A percentile compares a stretch with the other conserved stretches of the same genome.
Conservation (phyloP, 306 rosid genomes). For the Dicorynia guianensis region DNA sequence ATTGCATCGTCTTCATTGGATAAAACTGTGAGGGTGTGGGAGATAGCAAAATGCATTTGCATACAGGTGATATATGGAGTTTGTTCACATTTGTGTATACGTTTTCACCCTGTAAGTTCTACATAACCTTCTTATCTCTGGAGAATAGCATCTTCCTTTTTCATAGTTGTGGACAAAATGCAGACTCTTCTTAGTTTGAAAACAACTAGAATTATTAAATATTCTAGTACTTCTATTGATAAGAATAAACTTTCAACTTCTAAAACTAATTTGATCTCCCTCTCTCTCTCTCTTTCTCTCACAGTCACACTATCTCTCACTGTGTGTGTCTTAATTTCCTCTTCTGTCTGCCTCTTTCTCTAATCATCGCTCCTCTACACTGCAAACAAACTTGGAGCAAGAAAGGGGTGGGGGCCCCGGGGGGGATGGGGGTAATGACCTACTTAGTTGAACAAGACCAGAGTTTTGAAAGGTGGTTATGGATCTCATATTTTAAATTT, state of each 20-base stretch:
- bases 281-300: constrained; percentile 9
- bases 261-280: not conserved
- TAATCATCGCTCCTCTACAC: constrained; percentile 31
- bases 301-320: too few species aligned
- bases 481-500: constrained; percentile 10
- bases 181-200: constrained; percentile 12
- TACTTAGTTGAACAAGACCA: constrained; percentile 6
- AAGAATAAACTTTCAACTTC: constrained; percentile 23
- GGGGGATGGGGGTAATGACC: too few species aligned
- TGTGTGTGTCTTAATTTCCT: constrained; percentile 26
- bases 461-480: constrained; percentile 8
- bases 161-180: constrained; percentile 23
- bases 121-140: constrained; percentile 3
- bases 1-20: constrained; percentile 95
- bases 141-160: constrained; percentile 23
- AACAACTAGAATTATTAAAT: not conserved
- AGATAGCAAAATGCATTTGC: constrained; percentile 85
- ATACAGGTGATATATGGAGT: constrained; percentile 97
- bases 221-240: constrained; percentile 2
- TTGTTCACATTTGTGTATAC: constrained; percentile 86
- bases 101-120: constrained; percentile 98
- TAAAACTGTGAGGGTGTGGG: constrained; percentile 98
- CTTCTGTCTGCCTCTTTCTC: constrained; percentile 23
- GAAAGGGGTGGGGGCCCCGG: too few species aligned
- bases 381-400: not conserved